Evolutionary conservation across 257 asterid species (phyloP), one percentile per base, ranked within the genome.

Genomic region (Mitragyna speciosa): DNA sequence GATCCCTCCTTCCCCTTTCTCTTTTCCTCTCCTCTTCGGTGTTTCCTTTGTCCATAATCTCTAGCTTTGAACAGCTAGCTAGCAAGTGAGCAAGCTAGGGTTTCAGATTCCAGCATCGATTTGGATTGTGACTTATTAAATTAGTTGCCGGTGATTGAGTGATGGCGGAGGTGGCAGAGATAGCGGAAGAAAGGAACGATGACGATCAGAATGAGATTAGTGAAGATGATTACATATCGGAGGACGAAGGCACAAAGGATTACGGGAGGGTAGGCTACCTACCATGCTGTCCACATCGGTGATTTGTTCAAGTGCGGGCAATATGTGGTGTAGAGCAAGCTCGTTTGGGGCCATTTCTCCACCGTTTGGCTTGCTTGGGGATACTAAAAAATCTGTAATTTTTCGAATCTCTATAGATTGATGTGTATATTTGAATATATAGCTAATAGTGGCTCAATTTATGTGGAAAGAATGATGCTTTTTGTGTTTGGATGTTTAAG

Each of bases 291-390:
- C 51, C 88, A 94, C 73, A 83, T 95, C 79, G 99, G 97, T 11
- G 99, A 95, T 70, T 73, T 92, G 2, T 95, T 93, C 76, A 95
- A 94, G 77, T 95, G 92, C 71, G 96, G 97, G 1, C 87, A 97
- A 82, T 95, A 93, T 80, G 96, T 92, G 69, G 97, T 95, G 71
- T 97, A 95, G 88, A 87, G 90, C 83, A 95, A 95, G 87, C 97
- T 95, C 48, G 99, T 98, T 12, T 95, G 99, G 99, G 99, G 99
- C n/a, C 99, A 95, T 82, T 95, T 95, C 83, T 95, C 99, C 72
- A 95, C 99, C 70, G 99, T 95, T 31, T 95, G 99, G 99, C 92
- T 95, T 12, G 98, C 97, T 79, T 95, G n/a, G 99, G 99, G 99
- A 95, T 80, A 85, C 90, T 67, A 92, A 86, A 3, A 92, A 90